Conservation (phyloP, 2,329 filamentous ascomycete genomes). For the Cordyceps javanica region DNA sequence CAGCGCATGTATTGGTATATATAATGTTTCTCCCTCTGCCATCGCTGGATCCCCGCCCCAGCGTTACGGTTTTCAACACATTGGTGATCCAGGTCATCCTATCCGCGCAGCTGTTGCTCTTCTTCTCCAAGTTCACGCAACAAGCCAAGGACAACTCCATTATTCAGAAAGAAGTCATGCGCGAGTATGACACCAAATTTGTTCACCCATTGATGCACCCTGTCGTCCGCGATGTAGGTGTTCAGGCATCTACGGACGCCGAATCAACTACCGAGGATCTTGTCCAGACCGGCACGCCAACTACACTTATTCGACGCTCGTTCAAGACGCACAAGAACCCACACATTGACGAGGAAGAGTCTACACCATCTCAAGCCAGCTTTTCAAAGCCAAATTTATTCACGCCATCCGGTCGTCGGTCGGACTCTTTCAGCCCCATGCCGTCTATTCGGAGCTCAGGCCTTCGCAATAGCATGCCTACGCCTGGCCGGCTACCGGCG, state of each 20-base stretch:
- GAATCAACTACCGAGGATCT: conserved; percentile 35
- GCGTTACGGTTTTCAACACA: conserved; percentile 77
- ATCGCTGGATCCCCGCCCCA: conserved; percentile 71
- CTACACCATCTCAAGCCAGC: conserved; percentile 30
- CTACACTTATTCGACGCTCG: conserved; percentile 61
- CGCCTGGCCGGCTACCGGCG: conserved; percentile 23
- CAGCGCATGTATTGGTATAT: conserved; percentile 87
- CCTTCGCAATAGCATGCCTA: conserved; percentile 30
- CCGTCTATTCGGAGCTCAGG: conserved; percentile 23
- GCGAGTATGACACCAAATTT: conserved; percentile 94
- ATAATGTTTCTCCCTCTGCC: conserved; percentile 78
- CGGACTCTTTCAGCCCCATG: conserved; percentile 30
- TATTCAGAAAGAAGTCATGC: conserved; percentile 85
- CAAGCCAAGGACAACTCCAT: conserved; percentile 79
- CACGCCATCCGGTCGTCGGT: conserved; percentile 33
- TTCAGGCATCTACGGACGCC: conserved; percentile 59
- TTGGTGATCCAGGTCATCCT: conserved; percentile 70
- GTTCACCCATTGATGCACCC: conserved; percentile 87
- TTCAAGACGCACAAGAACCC: conserved; percentile 82
- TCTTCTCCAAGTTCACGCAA: conserved; percentile 70
- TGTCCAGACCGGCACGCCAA: conserved; percentile 47
- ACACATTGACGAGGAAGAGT: conserved; percentile 61
- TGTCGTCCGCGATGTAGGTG: conserved; percentile 69
- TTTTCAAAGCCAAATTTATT: conserved; percentile 36
- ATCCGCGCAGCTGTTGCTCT: conserved; percentile 67